Evolutionary conservation across 352 stramenopile genomes (phyloP), one percentile per base, ranked within the genome.

Genomic region (Pythium rishiriense): DNA sequence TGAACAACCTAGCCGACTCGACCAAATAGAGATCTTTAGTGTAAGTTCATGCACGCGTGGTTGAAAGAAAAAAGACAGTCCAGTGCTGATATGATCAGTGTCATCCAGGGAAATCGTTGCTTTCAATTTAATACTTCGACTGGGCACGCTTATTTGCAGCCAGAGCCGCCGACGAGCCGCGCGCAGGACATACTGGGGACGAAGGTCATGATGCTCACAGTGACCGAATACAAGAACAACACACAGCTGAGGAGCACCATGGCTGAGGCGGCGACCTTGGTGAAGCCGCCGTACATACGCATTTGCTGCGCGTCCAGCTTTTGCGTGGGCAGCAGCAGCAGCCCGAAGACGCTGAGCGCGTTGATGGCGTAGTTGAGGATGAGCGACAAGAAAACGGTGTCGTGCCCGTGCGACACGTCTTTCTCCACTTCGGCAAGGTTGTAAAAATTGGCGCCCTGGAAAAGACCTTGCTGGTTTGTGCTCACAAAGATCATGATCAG

Each of bases 401-500:
- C 41, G 25, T 58, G 70, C 7, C 29, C 63, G 29, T 53, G 50
- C 7, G 67, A 59, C 31, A 90, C 78, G 22, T 85, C 70, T 55
- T 53, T 74, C 37, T 73, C 74, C 6, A 74, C 76, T 10, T 67
- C 53, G 0, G 58, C 47, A 0, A 35, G 41, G 62, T 63, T 63
- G 70, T 81, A 87, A 59, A 78, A 85, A 60, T 82, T 81, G 49
- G 59, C 64, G 57, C 78, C 81, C 25, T 70, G 49, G 65, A 84
- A 87, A 29, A 84, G 59, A 26, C 72, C 75, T 33, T 74, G 50
- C 0, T 69, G 56, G 42, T 83, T 85, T 11, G 81, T 85, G 46
- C 78, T 75, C 14, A 88, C 72, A 59, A 88, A 88, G 15, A 83
- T 78, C 41, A 74, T 80, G 22, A 85, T 70, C 37, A 77, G 75